phyloP scores from a whole-genome alignment of 129 eudicot genomes.

The Saposhnikovia divaricata region DNA sequence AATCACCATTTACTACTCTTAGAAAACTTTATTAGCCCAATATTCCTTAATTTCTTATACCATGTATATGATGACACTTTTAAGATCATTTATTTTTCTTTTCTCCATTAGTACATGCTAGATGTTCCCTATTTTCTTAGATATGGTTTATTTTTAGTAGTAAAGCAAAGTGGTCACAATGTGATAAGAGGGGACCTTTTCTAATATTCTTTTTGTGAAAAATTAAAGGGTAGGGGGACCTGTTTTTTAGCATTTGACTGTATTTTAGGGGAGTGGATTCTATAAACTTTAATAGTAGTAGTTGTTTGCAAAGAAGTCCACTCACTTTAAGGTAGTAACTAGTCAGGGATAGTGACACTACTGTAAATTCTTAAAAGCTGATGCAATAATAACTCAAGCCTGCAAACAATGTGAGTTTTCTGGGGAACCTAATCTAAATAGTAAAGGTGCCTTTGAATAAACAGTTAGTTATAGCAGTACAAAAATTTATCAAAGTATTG shows the following conservation, averaged over 20 bases:
- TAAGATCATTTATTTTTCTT: neutral
- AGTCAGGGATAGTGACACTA: neutral
- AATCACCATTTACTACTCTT: neutral
- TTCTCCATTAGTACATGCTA: neutral
- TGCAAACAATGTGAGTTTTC: neutral
- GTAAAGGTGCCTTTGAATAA: neutral
- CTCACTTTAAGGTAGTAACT: neutral
- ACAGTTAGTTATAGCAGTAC: neutral
- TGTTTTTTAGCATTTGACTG: neutral
- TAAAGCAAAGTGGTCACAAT: constrained; percentile 5
- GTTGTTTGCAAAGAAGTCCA: neutral
- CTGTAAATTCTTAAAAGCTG: neutral
- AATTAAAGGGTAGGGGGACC: neutral
- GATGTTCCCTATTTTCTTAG: neutral
- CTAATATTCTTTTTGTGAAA: neutral
- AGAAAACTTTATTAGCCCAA: neutral
- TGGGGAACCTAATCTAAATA: neutral
- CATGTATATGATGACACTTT: neutral
- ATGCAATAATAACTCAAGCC: neutral
- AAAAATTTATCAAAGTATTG: neutral
- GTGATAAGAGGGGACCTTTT: constrained; percentile 10
- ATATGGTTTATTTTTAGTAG: neutral
- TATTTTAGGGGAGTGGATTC: neutral
- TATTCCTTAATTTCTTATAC: neutral
- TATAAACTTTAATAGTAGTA: neutral